phyloP scores from a whole-genome alignment of 1,139 yeast species.

The Pichia sp. region DNA sequence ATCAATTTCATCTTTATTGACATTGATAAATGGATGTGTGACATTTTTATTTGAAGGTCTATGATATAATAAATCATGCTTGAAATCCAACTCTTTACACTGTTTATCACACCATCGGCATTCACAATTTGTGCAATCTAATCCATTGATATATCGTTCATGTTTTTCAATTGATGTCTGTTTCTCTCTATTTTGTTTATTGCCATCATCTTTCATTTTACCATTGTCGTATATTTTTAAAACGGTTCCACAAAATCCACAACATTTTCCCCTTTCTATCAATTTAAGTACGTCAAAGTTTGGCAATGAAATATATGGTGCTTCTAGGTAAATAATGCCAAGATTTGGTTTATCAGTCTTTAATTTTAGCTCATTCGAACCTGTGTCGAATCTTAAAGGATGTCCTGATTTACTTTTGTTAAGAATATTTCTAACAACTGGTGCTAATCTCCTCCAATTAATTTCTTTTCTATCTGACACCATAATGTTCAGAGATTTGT shows the following conservation, averaged over 20 bases:
- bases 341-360: slow-evolving; percentile 7
- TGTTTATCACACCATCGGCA: slow-evolving; percentile 65
- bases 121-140: slow-evolving; percentile 63
- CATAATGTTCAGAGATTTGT: no score
- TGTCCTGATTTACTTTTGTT: slow-evolving; percentile 10
- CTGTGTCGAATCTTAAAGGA: slow-evolving; percentile 8
- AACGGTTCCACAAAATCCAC: slow-evolving; percentile 71
- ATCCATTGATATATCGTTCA: slow-evolving; percentile 35
- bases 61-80: slow-evolving; percentile 61
- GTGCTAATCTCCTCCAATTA: background rate
- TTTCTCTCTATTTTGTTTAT: slow-evolving; percentile 19
- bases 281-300: slow-evolving; percentile 62
- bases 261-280: slow-evolving; percentile 62
- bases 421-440: slow-evolving; percentile 8
- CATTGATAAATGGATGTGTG: slow-evolving; percentile 18
- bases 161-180: slow-evolving; percentile 20
- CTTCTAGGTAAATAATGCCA: slow-evolving; percentile 28
- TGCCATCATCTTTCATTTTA: slow-evolving; percentile 26
- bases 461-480: background rate
- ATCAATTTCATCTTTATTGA: slow-evolving; percentile 9
- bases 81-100: slow-evolving; percentile 49
- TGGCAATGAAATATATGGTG: slow-evolving; percentile 63
- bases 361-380: slow-evolving; percentile 7
- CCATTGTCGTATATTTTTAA: slow-evolving; percentile 35
- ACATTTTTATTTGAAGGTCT: slow-evolving; percentile 26